A percentile compares a stretch with the other conserved stretches of the same genome.
phyloP scores from a whole-genome alignment of 1,284 basidiomycete genomes.

The Stereum hirsutum region DNA sequence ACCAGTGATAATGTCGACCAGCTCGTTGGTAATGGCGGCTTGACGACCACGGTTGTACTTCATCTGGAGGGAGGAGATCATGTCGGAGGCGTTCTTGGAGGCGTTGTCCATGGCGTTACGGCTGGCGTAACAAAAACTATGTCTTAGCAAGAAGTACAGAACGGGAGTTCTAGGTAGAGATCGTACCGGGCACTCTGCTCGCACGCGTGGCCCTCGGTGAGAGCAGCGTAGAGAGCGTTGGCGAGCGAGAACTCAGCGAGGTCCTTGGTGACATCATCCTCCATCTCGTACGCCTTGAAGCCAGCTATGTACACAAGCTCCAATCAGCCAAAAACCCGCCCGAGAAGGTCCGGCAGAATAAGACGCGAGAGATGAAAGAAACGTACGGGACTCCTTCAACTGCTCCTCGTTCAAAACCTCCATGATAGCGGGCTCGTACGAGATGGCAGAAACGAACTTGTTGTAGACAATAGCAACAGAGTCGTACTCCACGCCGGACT shows the following conservation, averaged over 20 bases:
- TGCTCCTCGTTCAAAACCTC: conserved; percentile 78
- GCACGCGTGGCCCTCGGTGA: conserved; percentile 94
- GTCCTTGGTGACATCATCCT: conserved; percentile 92
- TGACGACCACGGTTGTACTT: conserved; percentile 99
- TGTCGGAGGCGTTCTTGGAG: conserved; percentile 94
- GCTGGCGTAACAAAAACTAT: conserved; percentile 25
- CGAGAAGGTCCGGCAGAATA: too few relatives aligned
- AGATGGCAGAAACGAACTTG: conserved; percentile 90
- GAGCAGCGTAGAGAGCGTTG: conserved; percentile 92
- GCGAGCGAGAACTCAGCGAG: conserved; percentile 94
- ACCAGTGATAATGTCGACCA: conserved; percentile 95
- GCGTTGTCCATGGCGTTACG: conserved; percentile 99
- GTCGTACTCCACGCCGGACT: conserved; percentile 84
- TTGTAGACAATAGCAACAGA: conserved; percentile 89
- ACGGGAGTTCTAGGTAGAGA: neutral
- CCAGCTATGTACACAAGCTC: conserved; percentile 39
- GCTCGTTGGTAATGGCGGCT: conserved; percentile 94
- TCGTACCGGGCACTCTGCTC: conserved; percentile 81
- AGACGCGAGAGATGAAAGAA: neutral
- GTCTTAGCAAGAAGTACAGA: too few relatives aligned
- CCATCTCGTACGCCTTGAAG: conserved; percentile 92
- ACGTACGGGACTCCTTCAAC: conserved; percentile 71
- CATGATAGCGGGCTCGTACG: conserved; percentile 77
- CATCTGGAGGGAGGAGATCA: conserved; percentile 83
- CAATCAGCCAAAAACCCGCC: conserved; percentile 6